Percentiles rank a stretch among this genome's conserved stretches.
phyloP scores from a whole-genome alignment of 139 green algal genomes.

The Dunaliella primolecta region DNA sequence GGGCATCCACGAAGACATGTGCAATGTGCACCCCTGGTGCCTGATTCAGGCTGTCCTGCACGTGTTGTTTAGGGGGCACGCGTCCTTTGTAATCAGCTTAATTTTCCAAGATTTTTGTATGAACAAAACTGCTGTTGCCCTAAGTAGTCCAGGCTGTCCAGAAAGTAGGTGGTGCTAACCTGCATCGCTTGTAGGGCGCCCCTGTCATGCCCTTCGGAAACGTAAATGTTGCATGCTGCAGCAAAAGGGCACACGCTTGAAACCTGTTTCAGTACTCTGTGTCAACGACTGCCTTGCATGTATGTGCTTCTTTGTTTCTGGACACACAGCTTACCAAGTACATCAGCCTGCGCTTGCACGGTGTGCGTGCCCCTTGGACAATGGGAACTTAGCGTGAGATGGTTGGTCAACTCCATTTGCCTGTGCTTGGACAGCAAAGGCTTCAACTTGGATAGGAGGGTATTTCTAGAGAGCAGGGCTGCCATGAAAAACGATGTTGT shows the following conservation, averaged over 20 bases:
- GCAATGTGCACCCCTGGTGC: background rate
- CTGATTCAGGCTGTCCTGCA: background rate
- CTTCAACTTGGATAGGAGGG: too few species aligned
- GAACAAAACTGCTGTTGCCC: too few species aligned
- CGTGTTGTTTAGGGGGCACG: background rate
- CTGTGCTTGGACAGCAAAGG: too few species aligned
- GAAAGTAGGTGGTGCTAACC: too few species aligned
- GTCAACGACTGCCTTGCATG: background rate
- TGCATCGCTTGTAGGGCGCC: background rate
- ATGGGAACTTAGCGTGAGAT: too few species aligned
- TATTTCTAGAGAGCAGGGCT: too few species aligned
- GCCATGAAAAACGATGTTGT: too few species aligned
- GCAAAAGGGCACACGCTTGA: background rate
- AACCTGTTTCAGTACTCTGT: background rate
- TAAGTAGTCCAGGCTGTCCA: too few species aligned
- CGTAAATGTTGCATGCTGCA: background rate
- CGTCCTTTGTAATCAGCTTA: too few species aligned
- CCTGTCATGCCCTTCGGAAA: background rate
- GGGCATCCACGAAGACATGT: conserved; percentile 59
- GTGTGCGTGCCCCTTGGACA: too few species aligned
- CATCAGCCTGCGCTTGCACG: background rate
- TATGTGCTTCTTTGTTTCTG: background rate
- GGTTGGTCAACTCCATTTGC: too few species aligned
- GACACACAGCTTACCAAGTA: background rate
- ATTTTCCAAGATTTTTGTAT: too few species aligned